Evolutionary conservation across 805 yeast species (phyloP).

Genomic region (Lipomyces sp.): DNA sequence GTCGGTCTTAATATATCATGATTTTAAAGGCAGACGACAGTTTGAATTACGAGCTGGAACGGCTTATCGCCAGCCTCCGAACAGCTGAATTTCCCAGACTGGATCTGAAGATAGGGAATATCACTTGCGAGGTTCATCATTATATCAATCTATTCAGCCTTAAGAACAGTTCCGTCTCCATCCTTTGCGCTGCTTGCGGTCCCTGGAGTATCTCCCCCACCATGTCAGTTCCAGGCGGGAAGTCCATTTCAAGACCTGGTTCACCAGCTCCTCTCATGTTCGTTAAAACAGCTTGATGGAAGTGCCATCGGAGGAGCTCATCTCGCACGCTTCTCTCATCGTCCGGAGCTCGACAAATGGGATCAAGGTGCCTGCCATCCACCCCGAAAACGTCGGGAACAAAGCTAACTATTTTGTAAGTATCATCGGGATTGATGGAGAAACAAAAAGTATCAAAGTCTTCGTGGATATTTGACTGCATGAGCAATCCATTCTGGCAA

Average conservation of each 20-base stretch:
- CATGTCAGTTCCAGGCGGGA: background rate
- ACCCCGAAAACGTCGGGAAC: background rate
- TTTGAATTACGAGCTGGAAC: no score
- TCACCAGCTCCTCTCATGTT: background rate
- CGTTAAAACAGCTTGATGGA: background rate
- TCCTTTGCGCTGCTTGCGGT: background rate
- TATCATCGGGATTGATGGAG: background rate
- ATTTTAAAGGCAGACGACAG: no score
- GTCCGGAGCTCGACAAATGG: background rate
- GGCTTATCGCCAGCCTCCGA: no score
- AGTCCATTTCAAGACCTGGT: background rate
- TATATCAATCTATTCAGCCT: background rate
- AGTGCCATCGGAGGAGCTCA: background rate
- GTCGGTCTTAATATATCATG: no score
- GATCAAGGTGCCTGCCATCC: background rate
- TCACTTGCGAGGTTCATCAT: no score
- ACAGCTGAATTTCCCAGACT: no score
- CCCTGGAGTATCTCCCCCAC: background rate
- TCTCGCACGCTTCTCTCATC: background rate
- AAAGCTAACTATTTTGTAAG: background rate
- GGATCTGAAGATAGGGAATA: no score
- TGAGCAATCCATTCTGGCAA: background rate
- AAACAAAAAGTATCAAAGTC: background rate
- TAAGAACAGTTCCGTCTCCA: background rate
- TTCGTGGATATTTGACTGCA: background rate